Evolutionary conservation across 2,329 filamentous ascomycete genomes (phyloP), one percentile per base, ranked within the genome.

Genomic region (Acarospora socialis): DNA sequence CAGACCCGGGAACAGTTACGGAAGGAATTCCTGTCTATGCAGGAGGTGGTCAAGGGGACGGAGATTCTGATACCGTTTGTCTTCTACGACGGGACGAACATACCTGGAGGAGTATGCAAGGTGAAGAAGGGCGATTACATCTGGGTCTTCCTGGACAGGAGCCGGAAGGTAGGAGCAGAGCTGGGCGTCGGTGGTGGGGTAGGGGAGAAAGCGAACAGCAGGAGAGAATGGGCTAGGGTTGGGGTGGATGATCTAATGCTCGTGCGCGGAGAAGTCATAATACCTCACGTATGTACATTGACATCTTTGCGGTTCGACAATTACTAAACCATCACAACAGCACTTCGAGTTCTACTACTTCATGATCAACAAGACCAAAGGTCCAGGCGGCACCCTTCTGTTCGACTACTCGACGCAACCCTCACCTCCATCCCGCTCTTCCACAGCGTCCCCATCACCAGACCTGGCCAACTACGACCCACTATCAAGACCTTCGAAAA

Each of bases 281-380:
- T 98, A 45, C 87, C 90, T 36, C 90, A 93, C 65, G 86, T 92
- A 61, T 4, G 4, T 10, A 38, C 21, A 28, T 33, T 34, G 25
- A 40, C 21, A 13, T 20, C 21, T 7, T 21, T 13, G 16, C 10
- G 13, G 12, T 37, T 13, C 19, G 19, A 14, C 34, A 36, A 16
- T 36, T 40, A 39, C 29, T 37, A 29, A 19, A 34, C 23, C 26
- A 12, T n/a, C 21, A 21, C 3, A 32, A 28, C 50, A 95, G 83
- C 90, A 98, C 56, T 94, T 92, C 51, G 87, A 95, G 43, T 84
- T 98, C 52, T 90, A 95, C 54, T 90, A 87, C 59, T 95, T 98
- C 58, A 75, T 94, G 51, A 78, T 92, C 54, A 94, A 95, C 54
- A 82, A 78, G 48, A 80, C 73, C 16, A 55, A 72, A 2, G 81